phyloP scores from a whole-genome alignment of 1,284 basidiomycete genomes.

The Malassezia vespertilionis region DNA sequence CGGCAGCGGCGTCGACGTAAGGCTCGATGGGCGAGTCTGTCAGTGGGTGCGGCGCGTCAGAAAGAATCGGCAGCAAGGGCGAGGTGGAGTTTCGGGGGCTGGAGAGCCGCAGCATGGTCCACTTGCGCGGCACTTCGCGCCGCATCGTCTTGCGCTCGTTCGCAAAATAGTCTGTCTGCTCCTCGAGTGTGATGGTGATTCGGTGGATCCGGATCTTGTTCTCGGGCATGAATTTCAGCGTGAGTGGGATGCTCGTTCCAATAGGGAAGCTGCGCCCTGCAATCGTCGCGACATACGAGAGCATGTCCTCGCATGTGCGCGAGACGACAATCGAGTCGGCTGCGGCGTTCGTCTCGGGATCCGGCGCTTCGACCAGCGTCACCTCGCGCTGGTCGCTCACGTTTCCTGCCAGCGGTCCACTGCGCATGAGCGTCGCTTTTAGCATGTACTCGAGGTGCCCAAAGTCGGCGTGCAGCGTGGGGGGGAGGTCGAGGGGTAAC shows the following conservation, averaged over 20 bases:
- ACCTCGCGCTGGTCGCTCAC: conserved; percentile 64
- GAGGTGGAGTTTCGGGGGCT: conserved; percentile 56
- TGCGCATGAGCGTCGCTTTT: conserved; percentile 70
- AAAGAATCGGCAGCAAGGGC: conserved; percentile 59
- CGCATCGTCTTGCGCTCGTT: conserved; percentile 56
- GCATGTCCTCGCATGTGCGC: conserved; percentile 79
- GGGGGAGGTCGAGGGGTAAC: conserved; percentile 69
- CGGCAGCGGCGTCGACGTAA: conserved; percentile 26
- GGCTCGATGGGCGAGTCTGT: conserved; percentile 49
- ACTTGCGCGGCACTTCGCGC: conserved; percentile 61
- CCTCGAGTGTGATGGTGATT: conserved; percentile 65
- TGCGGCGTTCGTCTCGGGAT: conserved; percentile 55
- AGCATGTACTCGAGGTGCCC: conserved; percentile 71
- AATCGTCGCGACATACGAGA: conserved; percentile 69
- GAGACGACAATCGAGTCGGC: conserved; percentile 73
- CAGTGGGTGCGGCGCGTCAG: conserved; percentile 50
- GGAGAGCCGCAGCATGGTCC: conserved; percentile 58
- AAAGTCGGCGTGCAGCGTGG: conserved; percentile 66
- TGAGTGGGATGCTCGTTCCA: conserved; percentile 69
- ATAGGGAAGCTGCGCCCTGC: conserved; percentile 58
- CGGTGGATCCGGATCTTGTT: conserved; percentile 70
- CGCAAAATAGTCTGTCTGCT: conserved; percentile 54
- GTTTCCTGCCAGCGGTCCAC: conserved; percentile 68
- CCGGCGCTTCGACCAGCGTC: conserved; percentile 62
- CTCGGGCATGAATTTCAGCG: conserved; percentile 71